Percentiles rank a stretch among this genome's conserved stretches.
Evolutionary conservation across 1,284 basidiomycete genomes (phyloP).

Genomic region (Schizophyllum commune): DNA sequence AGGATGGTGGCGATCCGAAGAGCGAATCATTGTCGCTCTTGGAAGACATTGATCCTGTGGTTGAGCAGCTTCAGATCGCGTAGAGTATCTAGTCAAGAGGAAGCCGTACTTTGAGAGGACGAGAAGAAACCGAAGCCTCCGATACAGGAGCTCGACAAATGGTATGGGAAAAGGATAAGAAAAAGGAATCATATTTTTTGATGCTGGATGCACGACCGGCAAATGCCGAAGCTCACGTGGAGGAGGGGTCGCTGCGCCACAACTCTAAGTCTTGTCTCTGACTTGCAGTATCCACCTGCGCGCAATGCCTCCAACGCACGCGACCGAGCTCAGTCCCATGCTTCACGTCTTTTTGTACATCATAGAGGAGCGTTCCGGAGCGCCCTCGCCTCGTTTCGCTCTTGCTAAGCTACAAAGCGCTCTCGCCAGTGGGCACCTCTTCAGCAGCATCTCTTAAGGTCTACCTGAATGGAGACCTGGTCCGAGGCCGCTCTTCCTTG

Average conservation of each 20-base stretch:
- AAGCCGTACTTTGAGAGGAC: no score
- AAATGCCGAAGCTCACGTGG: no score
- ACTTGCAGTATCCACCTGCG: not conserved
- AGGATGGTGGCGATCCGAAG: conserved; percentile 73
- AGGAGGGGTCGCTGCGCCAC: no score
- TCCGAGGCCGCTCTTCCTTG: not conserved
- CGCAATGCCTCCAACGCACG: not conserved
- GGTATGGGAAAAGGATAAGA: no score
- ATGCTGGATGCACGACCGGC: no score
- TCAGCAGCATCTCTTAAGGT: not conserved
- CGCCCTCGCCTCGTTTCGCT: not conserved
- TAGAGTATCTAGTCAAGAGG: no score
- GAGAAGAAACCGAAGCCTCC: no score
- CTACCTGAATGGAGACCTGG: not conserved
- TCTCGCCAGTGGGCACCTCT: not conserved
- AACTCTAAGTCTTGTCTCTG: not conserved
- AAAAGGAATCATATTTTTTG: no score
- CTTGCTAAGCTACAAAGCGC: not conserved
- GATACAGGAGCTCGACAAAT: no score
- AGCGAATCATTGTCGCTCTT: conserved; percentile 59
- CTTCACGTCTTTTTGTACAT: not conserved
- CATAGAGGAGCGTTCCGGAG: not conserved
- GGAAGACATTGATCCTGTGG: conserved; percentile 6
- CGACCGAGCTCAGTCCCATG: not conserved
- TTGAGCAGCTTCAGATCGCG: no score